A percentile compares a stretch with the other conserved stretches of the same genome.
Evolutionary conservation across 1,284 basidiomycete genomes (phyloP).

Genomic region (Tylopilus sp.): DNA sequence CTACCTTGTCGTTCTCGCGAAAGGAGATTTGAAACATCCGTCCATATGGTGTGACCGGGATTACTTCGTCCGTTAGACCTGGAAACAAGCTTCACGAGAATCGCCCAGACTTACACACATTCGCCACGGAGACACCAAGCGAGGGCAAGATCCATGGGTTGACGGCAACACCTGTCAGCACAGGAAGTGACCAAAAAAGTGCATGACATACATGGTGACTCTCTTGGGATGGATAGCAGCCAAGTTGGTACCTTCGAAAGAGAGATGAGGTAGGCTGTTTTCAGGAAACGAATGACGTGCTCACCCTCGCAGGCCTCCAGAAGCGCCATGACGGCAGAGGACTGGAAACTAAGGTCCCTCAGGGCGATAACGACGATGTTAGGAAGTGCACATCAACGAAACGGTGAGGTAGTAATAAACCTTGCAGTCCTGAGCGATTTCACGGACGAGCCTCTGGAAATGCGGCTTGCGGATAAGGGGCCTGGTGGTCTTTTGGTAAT

Average conservation of each 20-base stretch:
- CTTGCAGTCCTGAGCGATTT: constrained; percentile 72
- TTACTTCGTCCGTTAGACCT: no score
- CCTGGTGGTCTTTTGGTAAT: constrained; percentile 82
- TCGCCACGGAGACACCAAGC: constrained; percentile 41
- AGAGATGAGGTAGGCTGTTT: constrained; percentile 59
- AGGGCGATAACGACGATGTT: constrained; percentile 3
- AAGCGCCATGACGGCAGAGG: constrained; percentile 62
- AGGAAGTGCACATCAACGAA: background rate
- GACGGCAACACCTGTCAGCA: constrained; percentile 19
- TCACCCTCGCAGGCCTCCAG: constrained; percentile 65
- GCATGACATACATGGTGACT: constrained; percentile 44
- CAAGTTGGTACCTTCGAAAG: constrained; percentile 60
- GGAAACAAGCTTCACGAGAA: background rate
- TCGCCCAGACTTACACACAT: constrained; percentile 12
- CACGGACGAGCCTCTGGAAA: constrained; percentile 75
- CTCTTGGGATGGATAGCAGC: constrained; percentile 64
- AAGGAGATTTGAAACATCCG: no score
- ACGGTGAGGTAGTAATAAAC: constrained; percentile 34
- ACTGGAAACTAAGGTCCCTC: constrained; percentile 55
- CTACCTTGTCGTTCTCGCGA: no score
- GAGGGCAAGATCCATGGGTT: constrained; percentile 53
- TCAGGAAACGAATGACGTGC: background rate
- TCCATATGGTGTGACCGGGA: no score
- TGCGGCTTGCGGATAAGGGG: constrained; percentile 76
- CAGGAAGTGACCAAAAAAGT: background rate